Evolutionary conservation across 2,329 filamentous ascomycete genomes (phyloP).

Genomic region (Ascochyta clinopodiicola): DNA sequence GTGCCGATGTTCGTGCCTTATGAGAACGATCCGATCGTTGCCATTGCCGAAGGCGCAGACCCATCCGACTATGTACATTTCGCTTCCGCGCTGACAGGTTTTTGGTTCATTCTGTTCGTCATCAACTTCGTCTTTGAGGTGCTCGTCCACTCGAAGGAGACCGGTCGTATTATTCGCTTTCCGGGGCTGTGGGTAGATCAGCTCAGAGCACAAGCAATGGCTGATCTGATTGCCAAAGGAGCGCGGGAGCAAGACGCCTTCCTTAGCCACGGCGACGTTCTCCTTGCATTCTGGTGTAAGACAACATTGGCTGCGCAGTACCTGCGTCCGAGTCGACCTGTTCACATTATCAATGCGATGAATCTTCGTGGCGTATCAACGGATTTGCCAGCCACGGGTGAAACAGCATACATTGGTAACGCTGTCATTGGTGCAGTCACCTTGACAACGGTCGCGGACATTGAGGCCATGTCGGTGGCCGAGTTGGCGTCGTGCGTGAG

Average conservation of each 20-base stretch:
- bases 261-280: conserved; percentile 29
- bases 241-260: conserved; percentile 22
- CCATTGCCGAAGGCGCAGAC: background rate
- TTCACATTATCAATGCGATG: conserved; percentile 35
- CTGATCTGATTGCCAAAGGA: conserved; percentile 14
- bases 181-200: conserved; percentile 16
- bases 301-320: conserved; percentile 11
- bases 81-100: conserved; percentile 12
- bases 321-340: conserved; percentile 7
- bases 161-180: conserved; percentile 18
- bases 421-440: conserved; percentile 7
- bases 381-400: conserved; percentile 18
- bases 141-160: conserved; percentile 17
- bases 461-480: conserved; percentile 27
- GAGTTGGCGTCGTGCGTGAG: conserved; percentile 32
- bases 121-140: conserved; percentile 25
- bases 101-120: conserved; percentile 19
- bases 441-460: conserved; percentile 18
- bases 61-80: conserved; percentile 22
- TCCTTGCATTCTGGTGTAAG: conserved; percentile 22
- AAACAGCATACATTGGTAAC: conserved; percentile 27
- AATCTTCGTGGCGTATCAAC: conserved; percentile 27
- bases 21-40: conserved; percentile 25
- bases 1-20: conserved; percentile 14
- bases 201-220: background rate